These are phyloP conservation scores for Rhizopus microsporus DNA, from an alignment of 371 early-diverging fungal species.

Conservation along the genomic window DNA sequence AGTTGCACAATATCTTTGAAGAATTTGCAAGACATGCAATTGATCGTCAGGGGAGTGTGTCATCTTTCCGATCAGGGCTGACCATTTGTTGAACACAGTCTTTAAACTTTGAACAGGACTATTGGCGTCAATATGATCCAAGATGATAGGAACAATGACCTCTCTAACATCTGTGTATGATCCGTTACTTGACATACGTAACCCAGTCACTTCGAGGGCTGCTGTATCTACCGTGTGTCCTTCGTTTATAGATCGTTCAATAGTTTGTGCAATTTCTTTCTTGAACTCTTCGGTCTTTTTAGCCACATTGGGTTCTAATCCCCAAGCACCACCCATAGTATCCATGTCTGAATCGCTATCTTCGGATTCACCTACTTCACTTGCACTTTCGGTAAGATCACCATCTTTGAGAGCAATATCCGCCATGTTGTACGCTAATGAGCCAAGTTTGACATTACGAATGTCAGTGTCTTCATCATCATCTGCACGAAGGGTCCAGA, in stretches of 20 bases:
- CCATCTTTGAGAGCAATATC: slow-evolving; percentile 42
- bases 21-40: slow-evolving; percentile 66
- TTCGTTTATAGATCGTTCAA: slow-evolving; percentile 82
- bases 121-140: slow-evolving; percentile 57
- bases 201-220: slow-evolving; percentile 84
- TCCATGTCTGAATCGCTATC: slow-evolving; percentile 51
- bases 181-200: slow-evolving; percentile 89
- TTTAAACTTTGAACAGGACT: slow-evolving; percentile 39
- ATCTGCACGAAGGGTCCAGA: slow-evolving; percentile 45
- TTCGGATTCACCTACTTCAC: slow-evolving; percentile 56
- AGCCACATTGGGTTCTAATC: slow-evolving; percentile 31
- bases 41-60: slow-evolving; percentile 78
- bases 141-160: slow-evolving; percentile 66
- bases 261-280: slow-evolving; percentile 76
- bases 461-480: slow-evolving; percentile 51
- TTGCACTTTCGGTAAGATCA: slow-evolving; percentile 54
- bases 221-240: slow-evolving; percentile 77
- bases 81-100: slow-evolving; percentile 68
- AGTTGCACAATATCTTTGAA: slow-evolving; percentile 60
- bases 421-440: slow-evolving; percentile 44
- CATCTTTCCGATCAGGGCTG: slow-evolving; percentile 67
- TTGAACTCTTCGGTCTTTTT: slow-evolving; percentile 68
- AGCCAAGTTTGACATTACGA: slow-evolving; percentile 49
- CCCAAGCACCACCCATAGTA: slow-evolving; percentile 38
- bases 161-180: slow-evolving; percentile 79